These are phyloP conservation scores for Fusarium illudens DNA, from an alignment of 2,329 filamentous ascomycete species.

Conservation along the genomic window DNA sequence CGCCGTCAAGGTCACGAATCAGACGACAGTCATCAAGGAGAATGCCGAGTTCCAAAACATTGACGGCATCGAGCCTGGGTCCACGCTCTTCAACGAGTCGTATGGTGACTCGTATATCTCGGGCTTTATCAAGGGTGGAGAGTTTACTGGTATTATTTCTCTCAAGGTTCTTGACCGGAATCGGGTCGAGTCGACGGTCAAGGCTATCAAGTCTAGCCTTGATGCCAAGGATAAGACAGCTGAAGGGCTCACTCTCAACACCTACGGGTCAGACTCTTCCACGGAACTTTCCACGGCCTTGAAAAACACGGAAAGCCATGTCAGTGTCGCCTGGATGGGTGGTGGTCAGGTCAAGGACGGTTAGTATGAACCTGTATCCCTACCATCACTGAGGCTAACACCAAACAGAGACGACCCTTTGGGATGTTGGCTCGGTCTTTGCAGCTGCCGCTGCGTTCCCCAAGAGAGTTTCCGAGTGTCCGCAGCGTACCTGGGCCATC, in stretches of 20 bases:
- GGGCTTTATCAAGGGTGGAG: conserved; percentile 10
- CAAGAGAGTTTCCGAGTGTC: not conserved
- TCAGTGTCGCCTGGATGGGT: conserved; percentile 4
- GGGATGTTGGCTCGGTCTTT: not conserved
- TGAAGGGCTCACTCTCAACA: not conserved
- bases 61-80: not conserved
- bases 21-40: not conserved
- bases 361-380: not conserved
- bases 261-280: not conserved
- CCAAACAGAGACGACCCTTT: not conserved
- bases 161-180: not conserved
- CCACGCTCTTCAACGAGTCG: not conserved
- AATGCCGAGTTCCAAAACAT: not conserved
- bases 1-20: not conserved
- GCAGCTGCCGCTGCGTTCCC: not conserved
- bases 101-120: conserved; percentile 22
- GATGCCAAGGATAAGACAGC: not conserved
- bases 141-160: conserved; percentile 4
- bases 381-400: not conserved
- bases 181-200: not conserved
- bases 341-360: conserved; percentile 2
- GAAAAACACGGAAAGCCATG: conserved; percentile 2
- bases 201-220: not conserved
- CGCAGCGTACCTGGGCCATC: conserved; percentile 11
- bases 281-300: not conserved